Evolutionary conservation across 2,329 filamentous ascomycete species (phyloP), one percentile per base, ranked within the genome.

Genomic region (Metarhizium guizhouense): DNA sequence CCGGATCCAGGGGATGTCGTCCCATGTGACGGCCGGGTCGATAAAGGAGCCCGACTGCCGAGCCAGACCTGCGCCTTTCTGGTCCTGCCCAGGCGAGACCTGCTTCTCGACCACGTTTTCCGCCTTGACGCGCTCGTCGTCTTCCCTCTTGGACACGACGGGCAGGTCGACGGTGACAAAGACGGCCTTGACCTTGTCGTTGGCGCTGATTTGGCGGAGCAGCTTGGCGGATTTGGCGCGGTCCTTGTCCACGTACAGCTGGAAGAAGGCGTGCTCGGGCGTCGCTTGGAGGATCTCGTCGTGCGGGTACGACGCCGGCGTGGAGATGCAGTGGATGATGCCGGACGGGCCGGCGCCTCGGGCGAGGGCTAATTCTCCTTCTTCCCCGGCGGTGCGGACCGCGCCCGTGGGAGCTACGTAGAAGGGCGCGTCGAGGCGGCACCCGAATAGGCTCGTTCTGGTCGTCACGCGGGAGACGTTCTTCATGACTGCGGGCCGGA

Each of bases 1-100:
- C 8, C 84, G 80, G 25, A 88, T 64, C 84, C 85, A 89, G 4
- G 76, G 71, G 1, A 88, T 74, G 65, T 87, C 86, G 48, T 80
- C 76, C 86, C 85, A 90, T 74, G 76, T 36, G 13, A 84, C 69
- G 20, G 77, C 74, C 0, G 80, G 63, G 64, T 85, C 82, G 63
- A 86, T 76, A 68, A 80, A 81, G 34, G 70, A 64, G 11, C 80
- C 78, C 76, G 84, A 78, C 57, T 79, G 70, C 54, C 83, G 65
- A 20, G 81, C 76, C 55, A 84, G 62, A 11, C 80, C 77, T 0
- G 78, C 75, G 36, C 83, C 83, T 60, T 81, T 75, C 50, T 67
- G 61, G 64, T 83, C 81, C 58, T 79, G 79, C 25, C 73, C 73
- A 0, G 73, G 72, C 57, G 72, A 72, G 45, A 75, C 72, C 2